Evolutionary conservation across 306 rosid genomes (phyloP), one percentile per base, ranked within the genome.

Genomic region (Inga oerstediana): DNA sequence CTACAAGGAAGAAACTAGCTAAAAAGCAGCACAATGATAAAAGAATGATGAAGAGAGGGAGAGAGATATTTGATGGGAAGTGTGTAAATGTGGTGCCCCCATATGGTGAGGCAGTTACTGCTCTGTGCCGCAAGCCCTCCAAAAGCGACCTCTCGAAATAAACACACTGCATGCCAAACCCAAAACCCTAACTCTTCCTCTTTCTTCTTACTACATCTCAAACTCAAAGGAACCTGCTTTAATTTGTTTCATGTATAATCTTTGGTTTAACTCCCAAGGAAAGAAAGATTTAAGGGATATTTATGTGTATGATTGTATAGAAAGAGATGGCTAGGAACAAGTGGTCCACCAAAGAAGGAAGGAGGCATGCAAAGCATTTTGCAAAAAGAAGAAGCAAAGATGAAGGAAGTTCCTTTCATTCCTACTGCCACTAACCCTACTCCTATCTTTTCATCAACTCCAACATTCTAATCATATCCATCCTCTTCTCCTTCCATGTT

Each of bases 311-410:
- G 30, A 58, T 58, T 20, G 64, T 20, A 8, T 3, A 22, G 66
- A 59, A 22, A 20, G 66, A 7, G 64, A 58, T n/a, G 1, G 12
- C 30, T 58, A 58, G 20, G 32, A 58, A 58, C 65, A 3, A 59
- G 89, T 79, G 84, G 89, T 86, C 89, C 86, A 74, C 68, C 30
- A 1, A 1, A 19, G 71, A 45, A 34, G 79, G 15, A 59, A 15
- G 34, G 66, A 68, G 74, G 81, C 79, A 72, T 64, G 79, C 84
- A 79, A 41, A 59, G 66, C 66, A 22, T 59, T 39, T 78, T 86
- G 86, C 73, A 77, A 86, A 86, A 86, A 69, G 68, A 79, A 79
- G 49, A 86, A 86, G 84, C 79, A 82, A 82, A 86, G 86, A 8
- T 69, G 37, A 13, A 22, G 66, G 32, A 59, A 59, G 66, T 32